These are phyloP conservation scores for Ciborinia camelliae DNA, from an alignment of 2,329 filamentous ascomycete genomes.

Conservation along the genomic window DNA sequence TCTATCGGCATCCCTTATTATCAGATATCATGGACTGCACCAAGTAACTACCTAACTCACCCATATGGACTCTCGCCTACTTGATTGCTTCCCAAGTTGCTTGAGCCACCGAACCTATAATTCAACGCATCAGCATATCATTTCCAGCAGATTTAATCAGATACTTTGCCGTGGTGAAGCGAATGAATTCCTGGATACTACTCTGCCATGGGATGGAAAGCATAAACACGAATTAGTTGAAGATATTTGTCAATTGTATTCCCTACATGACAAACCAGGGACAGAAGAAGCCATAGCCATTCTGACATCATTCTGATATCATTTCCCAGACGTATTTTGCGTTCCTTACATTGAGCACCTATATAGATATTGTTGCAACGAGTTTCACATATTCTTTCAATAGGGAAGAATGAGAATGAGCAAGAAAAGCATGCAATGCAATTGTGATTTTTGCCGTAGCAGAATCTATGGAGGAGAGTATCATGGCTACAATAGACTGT, in stretches of 20 bases:
- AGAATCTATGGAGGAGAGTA: slow-evolving; percentile 19
- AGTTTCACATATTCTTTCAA: slow-evolving; percentile 10
- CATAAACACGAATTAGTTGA: neutral
- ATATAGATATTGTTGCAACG: slow-evolving; percentile 18
- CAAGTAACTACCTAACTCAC: neutral
- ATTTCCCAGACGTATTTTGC: slow-evolving; percentile 22
- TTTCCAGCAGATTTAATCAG: neutral
- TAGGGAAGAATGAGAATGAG: slow-evolving; percentile 18
- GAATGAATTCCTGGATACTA: slow-evolving; percentile 8
- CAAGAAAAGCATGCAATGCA: neutral
- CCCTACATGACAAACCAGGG: neutral
- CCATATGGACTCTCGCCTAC: neutral
- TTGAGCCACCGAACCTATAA: neutral
- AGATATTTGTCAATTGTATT: slow-evolving; percentile 8
- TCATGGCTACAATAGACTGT: slow-evolving; percentile 14
- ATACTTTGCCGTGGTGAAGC: slow-evolving; percentile 13
- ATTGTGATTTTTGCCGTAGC: slow-evolving; percentile 18
- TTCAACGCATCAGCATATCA: neutral
- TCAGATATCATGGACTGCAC: neutral
- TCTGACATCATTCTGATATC: slow-evolving; percentile 19
- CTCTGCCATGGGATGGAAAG: slow-evolving; percentile 9
- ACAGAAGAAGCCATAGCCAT: slow-evolving; percentile 21
- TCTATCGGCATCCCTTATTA: neutral
- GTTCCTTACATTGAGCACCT: slow-evolving; percentile 22
- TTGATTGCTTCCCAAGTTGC: neutral